phyloP scores from a whole-genome alignment of 2,329 filamentous ascomycete genomes.

The Aureobasidium melanogenum region DNA sequence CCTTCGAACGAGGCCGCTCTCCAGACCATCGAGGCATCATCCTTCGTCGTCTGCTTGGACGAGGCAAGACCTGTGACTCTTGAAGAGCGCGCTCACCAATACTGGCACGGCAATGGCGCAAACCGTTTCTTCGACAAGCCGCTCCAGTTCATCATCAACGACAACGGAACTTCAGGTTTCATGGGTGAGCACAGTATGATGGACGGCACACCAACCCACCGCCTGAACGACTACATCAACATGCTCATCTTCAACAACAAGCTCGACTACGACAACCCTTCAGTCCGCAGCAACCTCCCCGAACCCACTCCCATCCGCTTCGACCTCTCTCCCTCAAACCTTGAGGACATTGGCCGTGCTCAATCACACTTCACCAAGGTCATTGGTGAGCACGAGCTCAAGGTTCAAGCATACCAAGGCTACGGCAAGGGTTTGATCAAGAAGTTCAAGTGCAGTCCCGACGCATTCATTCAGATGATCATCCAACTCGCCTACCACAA shows the following conservation, averaged over 20 bases:
- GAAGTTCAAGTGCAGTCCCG: conserved; percentile 97
- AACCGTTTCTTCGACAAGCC: conserved; percentile 99
- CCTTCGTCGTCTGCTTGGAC: conserved; percentile 89
- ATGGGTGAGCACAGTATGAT: conserved; percentile 99
- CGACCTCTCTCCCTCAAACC: conserved; percentile 62
- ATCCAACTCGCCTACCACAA: conserved; percentile 98
- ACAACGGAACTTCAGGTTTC: conserved; percentile 96
- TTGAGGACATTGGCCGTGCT: conserved; percentile 71
- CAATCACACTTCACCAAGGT: conserved; percentile 68
- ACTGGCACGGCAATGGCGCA: conserved; percentile 94
- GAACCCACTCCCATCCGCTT: conserved; percentile 74
- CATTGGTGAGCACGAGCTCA: conserved; percentile 80
- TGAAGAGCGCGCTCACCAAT: conserved; percentile 88
- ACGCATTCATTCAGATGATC: conserved; percentile 96
- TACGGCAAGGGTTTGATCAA: conserved; percentile 99
- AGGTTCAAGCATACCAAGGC: conserved; percentile 90
- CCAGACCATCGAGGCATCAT: conserved; percentile 74
- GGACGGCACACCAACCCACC: conserved; percentile 96
- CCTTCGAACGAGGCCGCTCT: conserved; percentile 70
- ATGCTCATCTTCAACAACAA: conserved; percentile 89
- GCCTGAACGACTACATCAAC: conserved; percentile 91
- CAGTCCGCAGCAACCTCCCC: conserved; percentile 71
- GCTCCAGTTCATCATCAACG: conserved; percentile 93
- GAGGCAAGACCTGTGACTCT: conserved; percentile 85
- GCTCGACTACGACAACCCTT: conserved; percentile 74